Base-by-base conservation (phyloP, 352 stramenopile species). In the Phytopythium cucurbitacearum region DNA sequence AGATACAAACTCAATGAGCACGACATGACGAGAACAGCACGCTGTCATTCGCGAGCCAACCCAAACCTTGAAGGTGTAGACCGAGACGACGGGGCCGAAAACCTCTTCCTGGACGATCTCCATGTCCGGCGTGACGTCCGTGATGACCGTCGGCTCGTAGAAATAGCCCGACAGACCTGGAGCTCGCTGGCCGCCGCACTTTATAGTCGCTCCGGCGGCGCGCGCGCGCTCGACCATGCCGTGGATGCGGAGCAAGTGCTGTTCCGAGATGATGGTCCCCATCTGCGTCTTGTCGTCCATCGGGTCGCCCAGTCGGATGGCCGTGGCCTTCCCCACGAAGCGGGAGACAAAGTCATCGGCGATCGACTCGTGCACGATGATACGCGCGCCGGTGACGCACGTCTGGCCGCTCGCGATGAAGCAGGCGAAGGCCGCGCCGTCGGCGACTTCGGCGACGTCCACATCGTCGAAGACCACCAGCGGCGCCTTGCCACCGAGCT, bases 111-210 rank as follows among this genome's bases (percentile, higher is more conserved):
- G 67, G 0, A 85, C 84, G 50, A 97, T 94, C 45, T 78, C 87
- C 74, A 89, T 89, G 53, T 73, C 67, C 36, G 62, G 54, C 9
- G 59, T 71, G 43, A 85, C 65, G 52, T 87, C 64, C 16, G 67
- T 89, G 21, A 99, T 66, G 48, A 99, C 79, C 1, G 92, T 98
- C 3, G 95, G 92, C 53, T 85, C 60, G 71, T 96, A 98, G 62
- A 96, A 99, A 48, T 95, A 90, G 42, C 85, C 75, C 65, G 76
- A 57, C 1, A 79, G 60, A n/a, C 68, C 56, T 15, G 59, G n/a
- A 10, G 77, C 60, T 16, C 69, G 58, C 32, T 69, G 73, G n/a
- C 92, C 91, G 42, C 93, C 91, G 11, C 73, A 63, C 4, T 88
- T 57, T 37, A 90, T 52, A 5, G 65, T 83, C 12, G 93, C 92